Evolutionary conservation across 306 rosid species (phyloP).

Genomic region (Trichosanthes truncata): DNA sequence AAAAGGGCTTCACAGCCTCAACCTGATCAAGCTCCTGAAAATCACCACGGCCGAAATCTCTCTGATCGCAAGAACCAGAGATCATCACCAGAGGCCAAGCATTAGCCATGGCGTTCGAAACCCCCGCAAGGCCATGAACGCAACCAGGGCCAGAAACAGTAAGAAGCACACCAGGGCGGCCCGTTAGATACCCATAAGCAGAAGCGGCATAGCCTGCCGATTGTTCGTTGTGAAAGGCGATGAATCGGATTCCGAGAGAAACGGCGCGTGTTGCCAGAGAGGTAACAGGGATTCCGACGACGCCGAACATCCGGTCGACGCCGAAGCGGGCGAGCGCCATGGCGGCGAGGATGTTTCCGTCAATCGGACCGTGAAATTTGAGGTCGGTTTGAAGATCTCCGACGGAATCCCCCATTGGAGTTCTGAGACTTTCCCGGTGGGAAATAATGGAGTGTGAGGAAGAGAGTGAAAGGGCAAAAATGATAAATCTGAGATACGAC

Average conservation of each 20-base stretch:
- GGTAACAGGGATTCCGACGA: slow-evolving; percentile 91
- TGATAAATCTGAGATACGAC: not conserved
- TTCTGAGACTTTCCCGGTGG: not conserved
- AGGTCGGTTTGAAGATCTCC: not conserved
- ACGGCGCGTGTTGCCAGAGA: slow-evolving; percentile 86
- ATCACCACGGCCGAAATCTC: slow-evolving; percentile 77
- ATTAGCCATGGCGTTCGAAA: slow-evolving; percentile 67
- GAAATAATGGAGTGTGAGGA: not conserved
- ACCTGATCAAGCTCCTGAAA: slow-evolving; percentile 95
- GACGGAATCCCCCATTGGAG: slow-evolving; percentile 19
- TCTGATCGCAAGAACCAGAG: slow-evolving; percentile 88
- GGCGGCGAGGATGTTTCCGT: slow-evolving; percentile 64
- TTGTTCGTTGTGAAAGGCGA: slow-evolving; percentile 91
- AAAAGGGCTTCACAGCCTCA: slow-evolving; percentile 59
- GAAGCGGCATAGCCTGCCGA: slow-evolving; percentile 98
- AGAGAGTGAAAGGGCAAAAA: too few species aligned
- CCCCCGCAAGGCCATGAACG: slow-evolving; percentile 92
- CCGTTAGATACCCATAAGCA: slow-evolving; percentile 82
- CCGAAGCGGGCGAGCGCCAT: slow-evolving; percentile 54
- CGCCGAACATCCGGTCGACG: slow-evolving; percentile 82
- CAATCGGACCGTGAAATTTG: slow-evolving; percentile 15
- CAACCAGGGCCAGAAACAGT: slow-evolving; percentile 98
- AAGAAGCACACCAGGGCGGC: slow-evolving; percentile 69
- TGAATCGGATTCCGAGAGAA: slow-evolving; percentile 62
- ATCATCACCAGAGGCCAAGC: slow-evolving; percentile 84